Evolutionary conservation across 495 filamentous ascomycete genomes (phyloP), one percentile per base, ranked within the genome.

Genomic region (Penicillium lagena): DNA sequence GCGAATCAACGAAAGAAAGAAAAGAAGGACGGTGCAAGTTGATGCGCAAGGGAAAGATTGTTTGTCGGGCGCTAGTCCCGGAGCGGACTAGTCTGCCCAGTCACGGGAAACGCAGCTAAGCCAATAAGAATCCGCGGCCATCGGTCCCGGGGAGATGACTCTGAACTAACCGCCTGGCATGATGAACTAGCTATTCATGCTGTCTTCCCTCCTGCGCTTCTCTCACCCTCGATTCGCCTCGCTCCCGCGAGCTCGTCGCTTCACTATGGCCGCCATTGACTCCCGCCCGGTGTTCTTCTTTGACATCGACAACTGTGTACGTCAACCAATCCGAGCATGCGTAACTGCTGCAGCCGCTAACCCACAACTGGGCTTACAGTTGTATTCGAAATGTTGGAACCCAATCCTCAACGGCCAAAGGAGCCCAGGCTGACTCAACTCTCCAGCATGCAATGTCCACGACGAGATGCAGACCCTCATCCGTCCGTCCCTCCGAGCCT

Each of bases 291-390:
- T 89, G 5, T 86, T 90, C 67, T 91, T 90, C 64, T 89, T 90
- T 51, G 94, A 99, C 57, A 96, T 99, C 60, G 94, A 99, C 76
- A 99, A 99, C 56, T 97, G 94, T 68, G 82, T 86, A 72, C 49
- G 79, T 76, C 12, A 14, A 15, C 39, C 42, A 7, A 48, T n/a
- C n/a, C 9, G 15, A 10, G 12, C 9, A 34, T 10, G 7, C 29
- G 12, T 12, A 37, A 30, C 7, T n/a, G 49, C 41, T 44, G 40
- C 56, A 36, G 46, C 4, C 22, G 22, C 22, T 22, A 22, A 22
- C 22, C 22, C 3, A 22, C 22, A 3, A 4, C 4, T 3, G 14
- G 4, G 9, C 9, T 31, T 34, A 34, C 35, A 79, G 75, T 68
- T 82, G 17, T 82, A 82, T 45, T 71, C 78, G 6, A 70, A 70